Base-by-base conservation (phyloP, 2,329 filamentous ascomycete species). In the Xylariaceae sp. region DNA sequence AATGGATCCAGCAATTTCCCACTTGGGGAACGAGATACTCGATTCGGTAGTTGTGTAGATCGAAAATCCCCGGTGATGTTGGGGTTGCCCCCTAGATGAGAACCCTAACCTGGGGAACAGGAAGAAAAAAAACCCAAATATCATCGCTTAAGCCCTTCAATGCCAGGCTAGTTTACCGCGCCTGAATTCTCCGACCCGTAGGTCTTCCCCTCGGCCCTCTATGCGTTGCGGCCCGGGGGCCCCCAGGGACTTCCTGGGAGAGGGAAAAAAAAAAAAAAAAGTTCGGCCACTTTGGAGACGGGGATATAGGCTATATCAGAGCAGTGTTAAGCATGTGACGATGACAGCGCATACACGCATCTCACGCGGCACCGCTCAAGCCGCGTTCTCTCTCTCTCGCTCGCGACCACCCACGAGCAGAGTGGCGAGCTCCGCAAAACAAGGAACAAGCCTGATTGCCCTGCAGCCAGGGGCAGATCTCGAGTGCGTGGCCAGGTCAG, bases 281-380 rank as follows among this genome's bases (percentile, higher is more conserved):
- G 32, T 29, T 20, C 18, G 39, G 32, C 46, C 45, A 32, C 46
- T 50, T 48, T 56, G 54, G 59, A 53, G 53, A 52, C 60, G 54
- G 23, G 45, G 50, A 40, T 44, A 54, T 57, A 57, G 54, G 53
- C 53, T 67, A 67, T 62, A 63, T 57, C 60, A 61, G 55, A 58
- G 51, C 43, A n/a, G 53, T 63, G 59, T 55, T 65, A 67, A 65
- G 64, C 46, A 61, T 67, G 64, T 67, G 65, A 67, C 63, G 61
- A 65, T 66, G 64, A 66, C 65, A 67, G 62, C 65, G 61, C 65
- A 67, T 64, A 65, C 63, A 24, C 55, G 50, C 62, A 65, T 55
- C 54, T 53, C 48, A 54, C 50, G 47, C 48, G 50, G 46, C 56
- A 47, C 46, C 30, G 33, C 44, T 32, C 39, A 40, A 47, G 29